Evolutionary conservation across 2,329 filamentous ascomycete genomes (phyloP).

Genomic region (Cordyceps pruinosa): DNA sequence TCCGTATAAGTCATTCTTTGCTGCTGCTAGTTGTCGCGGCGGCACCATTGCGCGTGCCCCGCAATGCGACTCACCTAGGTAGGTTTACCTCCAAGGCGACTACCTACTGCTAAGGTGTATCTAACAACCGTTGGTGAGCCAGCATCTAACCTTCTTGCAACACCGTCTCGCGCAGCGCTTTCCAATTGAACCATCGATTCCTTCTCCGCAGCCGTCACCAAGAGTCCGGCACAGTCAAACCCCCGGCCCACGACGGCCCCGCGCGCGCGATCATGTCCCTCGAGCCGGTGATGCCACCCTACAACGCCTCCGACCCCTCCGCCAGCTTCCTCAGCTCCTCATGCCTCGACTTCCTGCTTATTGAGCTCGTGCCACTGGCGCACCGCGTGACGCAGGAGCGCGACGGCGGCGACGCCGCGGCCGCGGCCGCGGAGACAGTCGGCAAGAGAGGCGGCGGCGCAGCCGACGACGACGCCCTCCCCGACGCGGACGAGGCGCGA

Average conservation of each 20-base stretch:
- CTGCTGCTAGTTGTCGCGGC: too few species aligned
- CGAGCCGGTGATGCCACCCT: slow-evolving; percentile 60
- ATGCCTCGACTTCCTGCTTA: slow-evolving; percentile 88
- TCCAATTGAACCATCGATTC: background rate
- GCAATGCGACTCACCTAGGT: too few species aligned
- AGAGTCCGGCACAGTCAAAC: background rate
- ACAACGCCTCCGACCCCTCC: slow-evolving; percentile 65
- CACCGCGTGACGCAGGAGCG: slow-evolving; percentile 77
- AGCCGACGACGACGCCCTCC: background rate
- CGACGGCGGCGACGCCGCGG: slow-evolving; percentile 39
- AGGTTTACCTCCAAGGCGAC: too few species aligned
- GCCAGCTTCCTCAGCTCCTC: slow-evolving; percentile 75
- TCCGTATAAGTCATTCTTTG: too few species aligned
- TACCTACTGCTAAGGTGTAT: too few species aligned
- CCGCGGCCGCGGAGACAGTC: slow-evolving; percentile 9
- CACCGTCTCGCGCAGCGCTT: background rate
- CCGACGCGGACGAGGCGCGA: background rate
- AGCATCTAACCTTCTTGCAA: background rate
- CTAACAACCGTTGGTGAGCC: background rate
- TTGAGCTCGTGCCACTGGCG: slow-evolving; percentile 92
- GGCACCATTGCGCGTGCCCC: too few species aligned
- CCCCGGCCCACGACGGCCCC: background rate
- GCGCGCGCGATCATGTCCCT: slow-evolving; percentile 54
- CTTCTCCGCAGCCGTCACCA: background rate
- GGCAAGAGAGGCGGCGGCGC: background rate